Percentiles rank a stretch among this genome's conserved stretches.
Evolutionary conservation across 2,329 filamentous ascomycete species (phyloP).

Genomic region (Aphanocladium album): DNA sequence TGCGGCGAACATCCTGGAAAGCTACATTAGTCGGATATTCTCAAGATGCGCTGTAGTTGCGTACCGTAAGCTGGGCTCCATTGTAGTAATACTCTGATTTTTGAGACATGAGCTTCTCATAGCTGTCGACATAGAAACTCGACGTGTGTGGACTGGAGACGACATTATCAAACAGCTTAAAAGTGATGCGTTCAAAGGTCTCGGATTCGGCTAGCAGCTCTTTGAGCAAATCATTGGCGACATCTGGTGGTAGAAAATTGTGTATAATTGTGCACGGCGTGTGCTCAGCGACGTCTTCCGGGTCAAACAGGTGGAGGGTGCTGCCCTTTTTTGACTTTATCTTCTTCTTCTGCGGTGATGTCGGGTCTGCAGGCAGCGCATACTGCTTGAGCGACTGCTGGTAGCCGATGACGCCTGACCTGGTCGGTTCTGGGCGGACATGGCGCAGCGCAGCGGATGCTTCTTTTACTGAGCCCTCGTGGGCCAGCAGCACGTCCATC

Average conservation of each 20-base stretch:
- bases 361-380: slow-evolving; percentile 21
- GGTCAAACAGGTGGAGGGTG: slow-evolving; percentile 79
- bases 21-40: neutral
- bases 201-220: slow-evolving; percentile 72
- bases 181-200: slow-evolving; percentile 65
- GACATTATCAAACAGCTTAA: slow-evolving; percentile 83
- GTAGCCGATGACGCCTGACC: slow-evolving; percentile 39
- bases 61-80: slow-evolving; percentile 62
- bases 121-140: slow-evolving; percentile 74
- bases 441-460: slow-evolving; percentile 53
- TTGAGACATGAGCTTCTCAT: slow-evolving; percentile 63
- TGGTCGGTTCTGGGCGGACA: slow-evolving; percentile 26
- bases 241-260: slow-evolving; percentile 71
- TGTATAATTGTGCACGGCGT: slow-evolving; percentile 91
- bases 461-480: slow-evolving; percentile 68
- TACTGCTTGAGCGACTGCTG: slow-evolving; percentile 62
- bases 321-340: slow-evolving; percentile 68
- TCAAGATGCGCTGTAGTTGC: neutral
- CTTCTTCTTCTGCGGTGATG: slow-evolving; percentile 38
- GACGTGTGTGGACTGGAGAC: slow-evolving; percentile 82
- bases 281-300: slow-evolving; percentile 71
- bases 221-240: slow-evolving; percentile 67
- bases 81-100: slow-evolving; percentile 83
- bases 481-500: slow-evolving; percentile 72
- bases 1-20: slow-evolving; percentile 63